Percentiles rank a stretch among this genome's conserved stretches.
These are phyloP conservation scores for Colletotrichum acutatum DNA, from an alignment of 2,329 filamentous ascomycete genomes.

Conservation along the genomic window DNA sequence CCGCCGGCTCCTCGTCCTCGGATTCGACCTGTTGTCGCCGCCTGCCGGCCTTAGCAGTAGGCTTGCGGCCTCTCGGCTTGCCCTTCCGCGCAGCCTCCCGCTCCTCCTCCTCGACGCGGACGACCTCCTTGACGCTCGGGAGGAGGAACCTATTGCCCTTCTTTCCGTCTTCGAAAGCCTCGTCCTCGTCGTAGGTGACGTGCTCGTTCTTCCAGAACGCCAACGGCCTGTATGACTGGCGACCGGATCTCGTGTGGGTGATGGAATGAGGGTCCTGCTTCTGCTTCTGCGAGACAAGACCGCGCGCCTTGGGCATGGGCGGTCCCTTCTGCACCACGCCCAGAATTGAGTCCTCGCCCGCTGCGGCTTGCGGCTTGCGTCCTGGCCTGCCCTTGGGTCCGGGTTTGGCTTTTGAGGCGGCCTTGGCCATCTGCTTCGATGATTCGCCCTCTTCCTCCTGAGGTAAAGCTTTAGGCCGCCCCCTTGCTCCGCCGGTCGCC, in stretches of 20 bases:
- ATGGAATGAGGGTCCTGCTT: constrained; percentile 61
- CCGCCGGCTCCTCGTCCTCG: constrained; percentile 65
- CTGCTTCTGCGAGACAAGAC: constrained; percentile 63
- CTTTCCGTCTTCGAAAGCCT: constrained; percentile 55
- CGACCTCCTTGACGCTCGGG: constrained; percentile 79
- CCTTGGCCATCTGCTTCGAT: constrained; percentile 32
- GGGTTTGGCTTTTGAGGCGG: constrained; percentile 41
- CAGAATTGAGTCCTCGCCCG: constrained; percentile 56
- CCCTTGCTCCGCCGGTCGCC: constrained; percentile 35
- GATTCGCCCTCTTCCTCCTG: constrained; percentile 34
- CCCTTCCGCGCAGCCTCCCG: constrained; percentile 39
- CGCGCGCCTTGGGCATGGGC: constrained; percentile 65
- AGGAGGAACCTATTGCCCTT: constrained; percentile 64
- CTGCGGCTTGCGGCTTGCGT: constrained; percentile 51
- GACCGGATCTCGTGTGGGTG: constrained; percentile 77
- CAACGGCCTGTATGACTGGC: constrained; percentile 81
- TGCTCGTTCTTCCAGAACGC: constrained; percentile 90
- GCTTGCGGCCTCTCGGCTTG: constrained; percentile 41
- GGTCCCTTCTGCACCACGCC: constrained; percentile 63
- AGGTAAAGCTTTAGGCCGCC: constrained; percentile 39
- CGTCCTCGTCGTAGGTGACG: constrained; percentile 74
- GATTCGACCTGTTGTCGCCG: constrained; percentile 49
- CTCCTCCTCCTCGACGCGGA: constrained; percentile 75
- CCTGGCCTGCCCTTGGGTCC: constrained; percentile 41
- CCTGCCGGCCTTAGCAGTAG: constrained; percentile 40